Base-by-base conservation (phyloP, 1,284 basidiomycete species). In the Pseudozyma tsukubaensis region DNA sequence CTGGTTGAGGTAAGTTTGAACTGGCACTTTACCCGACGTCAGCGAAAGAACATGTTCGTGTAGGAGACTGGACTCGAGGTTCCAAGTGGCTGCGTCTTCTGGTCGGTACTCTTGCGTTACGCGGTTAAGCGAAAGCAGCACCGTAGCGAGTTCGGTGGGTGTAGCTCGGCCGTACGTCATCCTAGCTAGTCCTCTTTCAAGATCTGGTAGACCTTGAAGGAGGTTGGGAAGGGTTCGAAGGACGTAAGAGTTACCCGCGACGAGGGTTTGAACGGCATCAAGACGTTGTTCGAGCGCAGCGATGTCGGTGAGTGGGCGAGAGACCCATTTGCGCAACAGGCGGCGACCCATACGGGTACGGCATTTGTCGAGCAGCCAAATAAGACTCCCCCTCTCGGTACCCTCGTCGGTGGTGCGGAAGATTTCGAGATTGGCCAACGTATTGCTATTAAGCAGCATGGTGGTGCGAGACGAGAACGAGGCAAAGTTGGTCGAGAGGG, bases 381-480 rank as follows among this genome's bases (percentile, higher is more conserved):
- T 87, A 47, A 99, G 85, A 42, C 92, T 93, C 0, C 95, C 96
- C 54, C 87, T 88, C 21, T 88, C 87, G 32, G 50, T 68, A 9
- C 89, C 89, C 53, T 89, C 89, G 81, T 93, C 94, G 77, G 93
- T 69, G 7, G 59, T 54, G 13, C 52, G 61, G 52, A 79, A 62
- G 36, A 77, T 71, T 34, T 77, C 65, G 86, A 98, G 86, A 80
- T 98, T 97, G 32, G 88, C 88, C 14, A 98, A 86, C 0, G 96
- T 97, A 81, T 94, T 95, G 42, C 91, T 91, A 60, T 92, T 93
- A 50, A 99, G 87, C 14, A 94, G 88, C 94, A 98, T 97, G 72
- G 93, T 91, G 0, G 90, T 89, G 47, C 89, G 88, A 8, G 71
- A 70, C 1, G 92, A 88, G 80, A 98, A 98, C 77, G 86, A 80